Base-by-base conservation (phyloP, 495 filamentous ascomycete species). In the Thozetella sp. region DNA sequence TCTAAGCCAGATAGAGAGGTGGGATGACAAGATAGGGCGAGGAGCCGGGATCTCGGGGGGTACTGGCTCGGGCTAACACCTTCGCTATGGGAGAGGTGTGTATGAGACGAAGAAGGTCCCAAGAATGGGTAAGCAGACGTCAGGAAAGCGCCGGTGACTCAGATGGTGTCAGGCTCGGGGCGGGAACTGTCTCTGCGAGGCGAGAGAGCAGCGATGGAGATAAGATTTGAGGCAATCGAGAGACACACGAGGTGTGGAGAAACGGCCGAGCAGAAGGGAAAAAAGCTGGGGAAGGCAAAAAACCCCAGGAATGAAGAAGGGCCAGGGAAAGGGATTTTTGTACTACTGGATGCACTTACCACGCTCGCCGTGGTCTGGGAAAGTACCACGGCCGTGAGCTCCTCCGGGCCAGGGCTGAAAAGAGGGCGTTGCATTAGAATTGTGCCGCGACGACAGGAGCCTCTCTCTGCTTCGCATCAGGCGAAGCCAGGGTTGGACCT, bases 1-100 rank as follows among this genome's bases (percentile, higher is more conserved):
- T 46, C 51, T 51, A 60, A 23, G 37, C 53, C 45, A 55, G 24
- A 56, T 26, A 22, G n/a, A n/a, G n/a, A 56, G 34, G 58, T 22
- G 53, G 43, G 25, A 55, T 26, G 27, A 23, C 17, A 55, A 26
- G 52, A 22, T 34, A 48, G 12, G 43, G 43, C n/a, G n/a, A n/a
- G 20, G 3, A 48, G 43, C 10, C 43, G 10, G 34, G 46, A 34
- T 51, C 25, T 25, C 23, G 40, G 51, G 22, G 27, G 52, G 40
- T 26, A 52, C 53, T 40, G 53, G 50, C 25, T 43, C 37, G 40
- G 37, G 55, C 2, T 13, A 17, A 34, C 22, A 3, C 51, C 58
- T 25, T 22, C 23, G 26, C 25, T 51, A 22, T 19, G n/a, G n/a
- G n/a, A n/a, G n/a, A n/a, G n/a, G n/a, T n/a, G n/a, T n/a, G n/a